Percentiles rank a stretch among this genome's conserved stretches.
These are phyloP conservation scores for Crithidia fasciculata DNA, from an alignment of 208 protist species.

Conservation along the genomic window DNA sequence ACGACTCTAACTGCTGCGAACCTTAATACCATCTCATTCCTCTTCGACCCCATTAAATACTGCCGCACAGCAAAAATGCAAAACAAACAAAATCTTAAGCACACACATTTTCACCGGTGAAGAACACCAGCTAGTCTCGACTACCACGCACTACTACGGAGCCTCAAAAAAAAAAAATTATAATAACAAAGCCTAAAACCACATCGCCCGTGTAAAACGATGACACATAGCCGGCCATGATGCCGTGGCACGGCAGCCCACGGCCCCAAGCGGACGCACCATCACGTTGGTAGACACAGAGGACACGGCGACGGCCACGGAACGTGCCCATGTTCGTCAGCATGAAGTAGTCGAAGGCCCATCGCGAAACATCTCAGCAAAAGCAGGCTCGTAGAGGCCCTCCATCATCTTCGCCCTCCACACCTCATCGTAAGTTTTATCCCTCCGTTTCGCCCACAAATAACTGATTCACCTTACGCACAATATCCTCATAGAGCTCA, in stretches of 20 bases:
- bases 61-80: too few relatives aligned
- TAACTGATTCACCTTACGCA: neutral
- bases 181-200: neutral
- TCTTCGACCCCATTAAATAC: too few relatives aligned
- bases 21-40: too few relatives aligned
- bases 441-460: neutral
- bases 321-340: slow-evolving; percentile 6
- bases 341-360: slow-evolving; percentile 9
- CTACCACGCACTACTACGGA: too few relatives aligned
- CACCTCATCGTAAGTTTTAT: neutral
- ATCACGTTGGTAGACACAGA: slow-evolving; percentile 11
- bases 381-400: neutral
- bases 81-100: too few relatives aligned
- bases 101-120: too few relatives aligned
- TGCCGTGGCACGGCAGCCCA: slow-evolving; percentile 10
- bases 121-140: too few relatives aligned
- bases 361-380: slow-evolving; percentile 3
- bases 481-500: neutral
- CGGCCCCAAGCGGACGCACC: slow-evolving; percentile 10
- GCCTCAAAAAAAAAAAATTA: neutral
- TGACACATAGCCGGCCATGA: neutral
- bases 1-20: too few relatives aligned
- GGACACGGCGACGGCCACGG: neutral
- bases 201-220: neutral
- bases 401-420: neutral